Base-by-base conservation (phyloP, 495 filamentous ascomycete species). In the Annulohypoxylon bovei region DNA sequence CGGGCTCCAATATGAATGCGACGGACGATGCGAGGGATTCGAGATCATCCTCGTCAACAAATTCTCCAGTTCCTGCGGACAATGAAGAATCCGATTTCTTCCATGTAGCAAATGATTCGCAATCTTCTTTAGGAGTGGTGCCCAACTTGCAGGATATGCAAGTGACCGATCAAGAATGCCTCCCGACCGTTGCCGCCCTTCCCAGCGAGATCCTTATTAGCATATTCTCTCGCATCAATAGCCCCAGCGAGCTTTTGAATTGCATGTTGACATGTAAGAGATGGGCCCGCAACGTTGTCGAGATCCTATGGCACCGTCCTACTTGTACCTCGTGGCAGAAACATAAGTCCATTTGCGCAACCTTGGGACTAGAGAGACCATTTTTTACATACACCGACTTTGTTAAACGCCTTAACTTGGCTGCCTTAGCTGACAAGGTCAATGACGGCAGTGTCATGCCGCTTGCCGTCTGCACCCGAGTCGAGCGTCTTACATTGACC, bases 141-240 rank as follows among this genome's bases (percentile, higher is more conserved):
- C 87, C 88, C 23, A 93, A 90, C 37, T 83, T 92, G 58, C 87
- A 91, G 67, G 93, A 94, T 61, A 89, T 93, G 78, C 84, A 85
- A 35, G 81, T 87, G 27, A 73, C 74, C 64, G 86, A 89, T 65
- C 84, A 86, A 72, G 89, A 89, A 70, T 87, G 87, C 68, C 73
- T 84, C 6, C 89, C 92, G 18, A 94, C 94, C 42, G 89, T 98
- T 68, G 88, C 91, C 53, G 87, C 90, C 46, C 87, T 99, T 28
- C 96, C 96, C 11, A 93, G 93, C 70, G 96, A 99, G 83, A 90
- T 99, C 49, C 86, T 98, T 56, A 98, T 99, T 68, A 87, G 89
- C 75, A 91, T 97, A 60, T 98, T 99, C 81, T 84, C 91, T 12
- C 95, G 93, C 76, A 88, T 99, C 44, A 87, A 79, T 73, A 88